Conservation (phyloP, 805 yeast species). For the Pichia gijzeniarum region DNA sequence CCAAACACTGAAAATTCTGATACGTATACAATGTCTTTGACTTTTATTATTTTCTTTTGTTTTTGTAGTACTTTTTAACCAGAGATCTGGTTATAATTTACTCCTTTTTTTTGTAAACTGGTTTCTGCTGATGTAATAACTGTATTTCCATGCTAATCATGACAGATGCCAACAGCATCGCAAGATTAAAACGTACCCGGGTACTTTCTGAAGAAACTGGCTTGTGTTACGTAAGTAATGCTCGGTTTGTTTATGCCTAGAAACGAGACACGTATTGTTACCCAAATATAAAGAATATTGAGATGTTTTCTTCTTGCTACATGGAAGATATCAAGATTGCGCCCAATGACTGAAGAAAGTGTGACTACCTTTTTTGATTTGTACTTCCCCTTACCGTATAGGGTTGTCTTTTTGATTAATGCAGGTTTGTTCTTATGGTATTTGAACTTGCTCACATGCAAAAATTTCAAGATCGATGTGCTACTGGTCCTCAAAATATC, state of each 20-base stretch:
- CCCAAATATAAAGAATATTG: no score
- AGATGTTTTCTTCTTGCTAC: no score
- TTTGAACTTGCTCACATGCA: constrained; percentile 35
- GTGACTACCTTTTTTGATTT: constrained; percentile 2
- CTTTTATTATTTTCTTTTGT: neutral
- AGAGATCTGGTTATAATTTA: neutral
- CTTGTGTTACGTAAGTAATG: constrained; percentile 1
- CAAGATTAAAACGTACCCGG: constrained; percentile 14
- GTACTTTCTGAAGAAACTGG: constrained; percentile 12
- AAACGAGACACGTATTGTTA: no score
- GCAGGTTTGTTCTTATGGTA: constrained; percentile 52
- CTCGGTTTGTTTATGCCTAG: no score
- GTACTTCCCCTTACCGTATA: constrained; percentile 40
- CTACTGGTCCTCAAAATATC: constrained; percentile 33
- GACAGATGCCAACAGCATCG: constrained; percentile 24
- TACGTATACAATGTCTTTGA: constrained; percentile 6
- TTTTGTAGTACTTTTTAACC: neutral
- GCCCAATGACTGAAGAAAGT: constrained; percentile 1
- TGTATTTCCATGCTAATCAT: constrained; percentile 52
- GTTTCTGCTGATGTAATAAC: constrained; percentile 40
- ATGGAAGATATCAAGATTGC: no score
- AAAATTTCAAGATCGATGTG: constrained; percentile 38
- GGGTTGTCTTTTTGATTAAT: constrained; percentile 43
- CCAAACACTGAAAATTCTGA: constrained; percentile 70
- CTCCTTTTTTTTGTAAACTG: neutral